Base-by-base conservation (phyloP, 202 grass and related monocot genomes). In the Miscanthus sacchariflorus region DNA sequence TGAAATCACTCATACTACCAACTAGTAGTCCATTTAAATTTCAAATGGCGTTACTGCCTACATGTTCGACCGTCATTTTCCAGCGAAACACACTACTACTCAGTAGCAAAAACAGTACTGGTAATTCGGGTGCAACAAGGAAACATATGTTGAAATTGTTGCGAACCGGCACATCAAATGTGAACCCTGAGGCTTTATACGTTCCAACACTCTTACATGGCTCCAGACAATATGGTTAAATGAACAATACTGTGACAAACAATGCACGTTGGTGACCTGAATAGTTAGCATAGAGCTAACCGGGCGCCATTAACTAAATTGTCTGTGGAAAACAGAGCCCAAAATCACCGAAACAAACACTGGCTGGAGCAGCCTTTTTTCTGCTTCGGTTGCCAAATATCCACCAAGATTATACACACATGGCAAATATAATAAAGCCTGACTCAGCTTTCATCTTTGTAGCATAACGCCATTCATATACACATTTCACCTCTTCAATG, bases 361-460 rank as follows among this genome's bases (percentile, higher is more conserved):
- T 64, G 58, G 65, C 46, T 84, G 38, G 58, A 83, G 74, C 87
- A 87, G 75, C 80, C 8, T 83, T 78, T 76, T 76, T 70, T 74
- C 74, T 83, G 68, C 85, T 68, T 83, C 33, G 12, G 9, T 76
- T 83, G 36, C 68, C 39, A 86, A 87, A 76, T 83, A 59, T 74
- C 12, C 74, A 69, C 87, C 38, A 83, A 89, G 79, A 89, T 89
- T 89, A 82, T 92, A 86, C 73, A 91, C 84, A 87, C 83, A 89
- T 24, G 46, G 63, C 30, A 91, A 88, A 35, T 77, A 91, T 81
- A 66, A 85, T 71, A 83, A 82, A 50, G 68, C 76, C 43, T 64
- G 44, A 79, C 58, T 86, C n/a, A 65, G 2, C 68, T 79, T 68
- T 75, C 27, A 74, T 75, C 84, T 56, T 75, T 9, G 12, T 42